Evolutionary conservation across 768 basidiomycete species (phyloP).

Genomic region (Dioszegia aurantiaca): DNA sequence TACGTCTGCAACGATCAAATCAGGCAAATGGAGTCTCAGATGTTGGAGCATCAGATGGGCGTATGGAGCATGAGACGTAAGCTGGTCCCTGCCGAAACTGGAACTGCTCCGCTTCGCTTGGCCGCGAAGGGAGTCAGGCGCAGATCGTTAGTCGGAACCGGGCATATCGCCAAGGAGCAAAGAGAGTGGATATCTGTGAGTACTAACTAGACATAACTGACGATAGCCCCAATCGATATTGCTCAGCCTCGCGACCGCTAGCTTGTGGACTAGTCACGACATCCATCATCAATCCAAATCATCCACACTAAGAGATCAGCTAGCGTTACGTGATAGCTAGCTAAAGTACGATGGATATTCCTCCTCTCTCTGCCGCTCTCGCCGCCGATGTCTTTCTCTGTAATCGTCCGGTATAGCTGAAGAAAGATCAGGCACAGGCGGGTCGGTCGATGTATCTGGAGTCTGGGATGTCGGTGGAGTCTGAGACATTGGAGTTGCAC

Average conservation of each 20-base stretch:
- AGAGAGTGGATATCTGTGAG: constrained; percentile 33
- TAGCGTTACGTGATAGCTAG: no score
- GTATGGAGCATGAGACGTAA: neutral
- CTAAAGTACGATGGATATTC: constrained; percentile 15
- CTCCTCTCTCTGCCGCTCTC: constrained; percentile 16
- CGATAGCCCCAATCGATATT: constrained; percentile 30
- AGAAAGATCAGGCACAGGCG: constrained; percentile 16
- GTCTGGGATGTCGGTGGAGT: neutral
- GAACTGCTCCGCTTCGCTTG: neutral
- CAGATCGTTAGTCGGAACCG: constrained; percentile 10
- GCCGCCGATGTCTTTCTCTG: constrained; percentile 32
- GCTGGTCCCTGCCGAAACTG: no score
- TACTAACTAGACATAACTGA: neutral
- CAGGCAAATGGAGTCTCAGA: constrained; percentile 28
- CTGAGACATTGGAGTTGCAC: neutral
- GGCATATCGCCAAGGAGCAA: constrained; percentile 5
- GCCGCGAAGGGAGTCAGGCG: neutral
- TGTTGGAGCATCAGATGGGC: constrained; percentile 22
- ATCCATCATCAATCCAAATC: no score
- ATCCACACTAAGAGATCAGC: no score
- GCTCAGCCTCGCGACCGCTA: constrained; percentile 33
- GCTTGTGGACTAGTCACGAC: constrained; percentile 25
- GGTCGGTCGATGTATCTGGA: no score
- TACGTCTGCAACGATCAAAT: constrained; percentile 40
- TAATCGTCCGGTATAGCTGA: constrained; percentile 42